Evolutionary conservation across 2,329 filamentous ascomycete species (phyloP), one percentile per base, ranked within the genome.

Genomic region (Myriosclerotinia curreyana): DNA sequence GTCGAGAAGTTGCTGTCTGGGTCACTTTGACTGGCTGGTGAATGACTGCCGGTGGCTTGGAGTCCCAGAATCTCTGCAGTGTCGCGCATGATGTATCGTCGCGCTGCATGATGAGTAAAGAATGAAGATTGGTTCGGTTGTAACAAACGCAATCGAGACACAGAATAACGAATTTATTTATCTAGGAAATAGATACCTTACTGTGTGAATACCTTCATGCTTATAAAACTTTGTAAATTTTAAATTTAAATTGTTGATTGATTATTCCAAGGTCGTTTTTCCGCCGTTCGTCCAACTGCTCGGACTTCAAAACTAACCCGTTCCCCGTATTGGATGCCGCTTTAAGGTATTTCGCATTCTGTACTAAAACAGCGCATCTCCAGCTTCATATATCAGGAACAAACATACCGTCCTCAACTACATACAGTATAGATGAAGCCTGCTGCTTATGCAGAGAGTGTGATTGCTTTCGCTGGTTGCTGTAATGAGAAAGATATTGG

Each of bases 11-110:
- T 22, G 51, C 56, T 36, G 40, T 56, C 17, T 38, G 42, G 17
- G 51, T 51, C n/a, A 48, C 31, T 49, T 46, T 54, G 9, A 38
- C 22, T 36, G 50, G 42, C 15, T 36, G 40, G 11, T 38, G 22
- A 55, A n/a, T n/a, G 31, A 38, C 28, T 40, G 12, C 50, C n/a
- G 61, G 11, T 25, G 58, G 44, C 20, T 50, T 34, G 15, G 53
- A 20, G 15, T 55, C 64, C 61, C 64, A 67, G 31, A 59, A 38
- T 46, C 54, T 64, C 38, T 64, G 54, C 7, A 50, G 20, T 14
- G 25, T 9, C 6, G 62, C 8, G 6, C 14, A 28, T 25, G 25
- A 14, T 42, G 51, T 48, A 14, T 54, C 51, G 22, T 56, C 31
- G 40, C 20, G 4, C 42, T 38, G 49, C 59, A 62, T 62, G 50